A percentile compares a stretch with the other conserved stretches of the same genome.
These are phyloP conservation scores for Ophidiomyces ophidiicola DNA, from an alignment of 2,329 filamentous ascomycete genomes.

Conservation along the genomic window DNA sequence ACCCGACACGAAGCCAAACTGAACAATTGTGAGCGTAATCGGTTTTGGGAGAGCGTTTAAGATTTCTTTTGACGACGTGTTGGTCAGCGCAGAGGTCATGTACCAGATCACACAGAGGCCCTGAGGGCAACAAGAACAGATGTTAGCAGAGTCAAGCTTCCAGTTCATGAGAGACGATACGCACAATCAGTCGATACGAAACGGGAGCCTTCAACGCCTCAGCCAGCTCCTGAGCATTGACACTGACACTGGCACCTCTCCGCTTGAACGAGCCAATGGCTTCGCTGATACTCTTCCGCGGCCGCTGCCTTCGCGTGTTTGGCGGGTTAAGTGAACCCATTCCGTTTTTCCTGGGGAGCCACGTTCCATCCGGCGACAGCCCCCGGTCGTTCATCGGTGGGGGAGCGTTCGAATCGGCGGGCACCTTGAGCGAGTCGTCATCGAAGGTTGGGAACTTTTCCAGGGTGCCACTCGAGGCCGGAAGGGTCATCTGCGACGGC, in stretches of 20 bases:
- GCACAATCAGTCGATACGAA: constrained; percentile 72
- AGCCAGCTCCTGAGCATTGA: constrained; percentile 86
- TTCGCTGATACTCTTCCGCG: constrained; percentile 80
- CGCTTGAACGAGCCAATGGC: constrained; percentile 73
- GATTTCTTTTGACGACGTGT: constrained; percentile 96
- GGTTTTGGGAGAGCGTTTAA: constrained; percentile 83
- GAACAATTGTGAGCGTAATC: constrained; percentile 78
- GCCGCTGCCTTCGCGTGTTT: constrained; percentile 43
- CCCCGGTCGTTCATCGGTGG: constrained; percentile 21
- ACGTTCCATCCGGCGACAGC: constrained; percentile 39
- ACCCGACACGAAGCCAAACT: constrained; percentile 83
- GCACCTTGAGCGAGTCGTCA: constrained; percentile 26
- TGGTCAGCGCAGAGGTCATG: constrained; percentile 85
- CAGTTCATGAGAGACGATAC: neutral
- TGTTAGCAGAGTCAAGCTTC: neutral
- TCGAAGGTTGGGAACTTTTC: constrained; percentile 36
- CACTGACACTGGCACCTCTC: constrained; percentile 72
- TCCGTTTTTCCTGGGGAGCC: constrained; percentile 48
- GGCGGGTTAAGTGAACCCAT: constrained; percentile 34
- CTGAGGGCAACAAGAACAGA: constrained; percentile 38
- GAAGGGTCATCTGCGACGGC: constrained; percentile 20
- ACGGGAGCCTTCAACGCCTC: constrained; percentile 82
- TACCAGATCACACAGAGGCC: constrained; percentile 85
- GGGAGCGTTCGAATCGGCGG: constrained; percentile 19
- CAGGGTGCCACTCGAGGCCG: constrained; percentile 22